Conservation (phyloP, 2,329 filamentous ascomycete genomes). For the Hypoxylon sp. region DNA sequence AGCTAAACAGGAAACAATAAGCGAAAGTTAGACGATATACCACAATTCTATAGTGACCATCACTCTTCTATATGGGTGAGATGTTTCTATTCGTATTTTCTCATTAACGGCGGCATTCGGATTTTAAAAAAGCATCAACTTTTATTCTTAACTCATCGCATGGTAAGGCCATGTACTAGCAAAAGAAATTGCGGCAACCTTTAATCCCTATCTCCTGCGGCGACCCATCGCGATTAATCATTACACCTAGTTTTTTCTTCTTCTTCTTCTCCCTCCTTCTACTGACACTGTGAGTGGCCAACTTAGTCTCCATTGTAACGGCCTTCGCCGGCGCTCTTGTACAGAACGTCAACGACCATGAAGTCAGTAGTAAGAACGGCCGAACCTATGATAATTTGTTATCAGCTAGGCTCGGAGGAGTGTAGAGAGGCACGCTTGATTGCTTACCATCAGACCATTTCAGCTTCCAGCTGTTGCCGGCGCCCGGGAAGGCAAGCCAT, state of each 20-base stretch:
- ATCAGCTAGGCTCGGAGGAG: slow-evolving; percentile 3
- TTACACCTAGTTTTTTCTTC: slow-evolving; percentile 8
- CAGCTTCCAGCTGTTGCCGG: slow-evolving; percentile 51
- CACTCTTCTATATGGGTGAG: too few species aligned
- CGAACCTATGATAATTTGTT: slow-evolving; percentile 43
- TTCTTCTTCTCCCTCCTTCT: neutral
- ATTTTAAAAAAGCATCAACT: slow-evolving; percentile 21
- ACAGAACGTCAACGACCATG: slow-evolving; percentile 55
- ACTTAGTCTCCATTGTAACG: slow-evolving; percentile 45
- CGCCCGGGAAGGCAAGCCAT: slow-evolving; percentile 57
- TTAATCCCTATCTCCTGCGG: slow-evolving; percentile 9
- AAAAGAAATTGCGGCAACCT: neutral
- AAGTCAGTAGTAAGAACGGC: slow-evolving; percentile 53
- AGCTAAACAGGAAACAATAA: neutral
- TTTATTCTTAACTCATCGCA: slow-evolving; percentile 24
- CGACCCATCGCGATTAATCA: slow-evolving; percentile 14
- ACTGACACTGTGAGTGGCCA: neutral
- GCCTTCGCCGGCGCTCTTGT: slow-evolving; percentile 50
- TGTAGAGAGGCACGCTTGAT: neutral
- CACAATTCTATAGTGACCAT: neutral
- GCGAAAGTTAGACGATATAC: too few species aligned
- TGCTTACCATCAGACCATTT: slow-evolving; percentile 59
- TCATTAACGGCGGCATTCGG: neutral
- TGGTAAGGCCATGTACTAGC: slow-evolving; percentile 10
- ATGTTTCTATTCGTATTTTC: too few species aligned